Percentiles rank a stretch among this genome's conserved stretches.
Evolutionary conservation across 1,284 basidiomycete genomes (phyloP).

Genomic region (Apiotrichum gracile): DNA sequence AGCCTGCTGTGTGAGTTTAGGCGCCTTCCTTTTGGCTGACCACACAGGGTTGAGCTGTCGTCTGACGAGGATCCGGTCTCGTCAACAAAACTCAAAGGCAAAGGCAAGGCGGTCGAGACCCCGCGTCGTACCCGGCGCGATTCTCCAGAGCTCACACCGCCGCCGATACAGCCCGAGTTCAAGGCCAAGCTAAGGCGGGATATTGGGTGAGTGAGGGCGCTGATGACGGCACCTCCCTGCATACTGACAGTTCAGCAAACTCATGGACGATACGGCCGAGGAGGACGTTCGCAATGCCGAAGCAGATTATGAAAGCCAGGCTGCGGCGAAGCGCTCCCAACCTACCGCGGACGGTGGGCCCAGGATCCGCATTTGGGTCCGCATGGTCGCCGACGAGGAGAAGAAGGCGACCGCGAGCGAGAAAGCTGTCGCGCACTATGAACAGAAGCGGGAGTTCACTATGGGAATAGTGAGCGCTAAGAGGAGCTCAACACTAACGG

Average conservation of each 20-base stretch:
- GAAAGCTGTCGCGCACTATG: constrained; percentile 25
- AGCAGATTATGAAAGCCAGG: background rate
- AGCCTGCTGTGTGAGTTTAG: background rate
- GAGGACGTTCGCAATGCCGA: background rate
- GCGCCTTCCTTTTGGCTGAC: too few relatives aligned
- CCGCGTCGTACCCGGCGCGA: background rate
- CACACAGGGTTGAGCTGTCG: too few relatives aligned
- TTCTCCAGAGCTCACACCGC: constrained; percentile 26
- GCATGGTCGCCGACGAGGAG: constrained; percentile 31
- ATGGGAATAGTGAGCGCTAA: constrained; percentile 17
- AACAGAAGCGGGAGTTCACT: constrained; percentile 20
- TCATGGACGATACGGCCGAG: background rate
- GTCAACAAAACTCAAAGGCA: background rate
- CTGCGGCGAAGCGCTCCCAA: background rate
- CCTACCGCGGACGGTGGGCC: background rate
- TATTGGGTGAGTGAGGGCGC: background rate
- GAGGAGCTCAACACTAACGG: background rate
- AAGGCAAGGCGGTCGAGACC: background rate
- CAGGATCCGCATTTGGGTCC: constrained; percentile 19
- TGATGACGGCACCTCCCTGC: too few relatives aligned
- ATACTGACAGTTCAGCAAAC: background rate
- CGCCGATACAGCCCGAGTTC: constrained; percentile 21
- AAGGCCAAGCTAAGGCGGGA: background rate
- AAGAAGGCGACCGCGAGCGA: constrained; percentile 13
- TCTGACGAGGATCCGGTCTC: background rate